Base-by-base conservation (phyloP, 2,329 filamentous ascomycete species). In the Hypomyces perniciosus region DNA sequence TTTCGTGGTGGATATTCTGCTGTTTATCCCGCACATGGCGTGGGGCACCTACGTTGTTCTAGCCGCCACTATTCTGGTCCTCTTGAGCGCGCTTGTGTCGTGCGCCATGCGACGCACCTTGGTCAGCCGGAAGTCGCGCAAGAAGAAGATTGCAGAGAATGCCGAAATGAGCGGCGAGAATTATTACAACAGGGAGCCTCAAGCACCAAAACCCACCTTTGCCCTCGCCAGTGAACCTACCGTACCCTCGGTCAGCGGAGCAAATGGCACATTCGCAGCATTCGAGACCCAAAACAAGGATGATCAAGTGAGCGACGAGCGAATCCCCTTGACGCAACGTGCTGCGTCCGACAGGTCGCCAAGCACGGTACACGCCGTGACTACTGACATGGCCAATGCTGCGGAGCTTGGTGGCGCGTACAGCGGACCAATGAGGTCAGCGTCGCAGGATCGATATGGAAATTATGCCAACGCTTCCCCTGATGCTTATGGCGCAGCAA, bases 121-220 rank as follows among this genome's bases (percentile, higher is more conserved):
- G 51, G 88, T 96, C 54, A 88, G 88, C 68, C 83, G 92, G 61
- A 96, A 96, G 72, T 88, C 91, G n/a, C 81, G 91, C 55, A 91
- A 93, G 77, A 89, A 85, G 74, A 83, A 90, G 42, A 95, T 97
- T 64, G 90, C 84, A 2, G 88, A 95, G 68, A 96, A 97, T 65
- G 89, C 91, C 6, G 91, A 97, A 66, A 97, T 97, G 91, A 97
- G 88, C 65, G 92, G 92, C 29, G 84, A 93, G 62, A 93, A 91
- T 64, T 96, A 86, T 66, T 96, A 95, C 69, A 86, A 85, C 61
- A 79, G 85, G 53, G 81, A 86, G 68, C 77, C 73, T 35, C 76
- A 81, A 54, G 44, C 35, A n/a, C 70, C 73, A 45, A 77, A 82
- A 54, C 64, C 75, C 34, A 61, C 69, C 37, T 66, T 70, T 3